Percentiles rank a stretch among this genome's conserved stretches.
Evolutionary conservation across 108 stramenopile species (phyloP).

Genomic region (Discostella stelligeroides): DNA sequence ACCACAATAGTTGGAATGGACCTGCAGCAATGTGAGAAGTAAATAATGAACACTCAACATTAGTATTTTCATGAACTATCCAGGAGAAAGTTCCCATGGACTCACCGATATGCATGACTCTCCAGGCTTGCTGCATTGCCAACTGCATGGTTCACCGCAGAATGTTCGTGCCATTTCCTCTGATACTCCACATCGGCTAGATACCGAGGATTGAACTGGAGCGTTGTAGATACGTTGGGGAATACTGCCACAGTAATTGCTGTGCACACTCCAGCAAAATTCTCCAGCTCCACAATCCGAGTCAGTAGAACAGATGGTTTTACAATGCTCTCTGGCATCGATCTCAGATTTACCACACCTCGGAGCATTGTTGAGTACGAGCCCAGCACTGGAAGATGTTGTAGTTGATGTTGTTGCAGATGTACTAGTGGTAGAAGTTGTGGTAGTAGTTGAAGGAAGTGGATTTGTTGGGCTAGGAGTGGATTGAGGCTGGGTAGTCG

Average conservation of each 20-base stretch:
- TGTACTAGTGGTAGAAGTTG: background rate
- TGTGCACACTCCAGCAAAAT: constrained; percentile 20
- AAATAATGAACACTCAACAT: background rate
- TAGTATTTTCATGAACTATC: background rate
- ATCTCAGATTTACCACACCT: constrained; percentile 32
- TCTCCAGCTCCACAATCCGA: constrained; percentile 27
- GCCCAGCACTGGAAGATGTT: background rate
- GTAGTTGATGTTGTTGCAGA: background rate
- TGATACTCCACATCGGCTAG: constrained; percentile 14
- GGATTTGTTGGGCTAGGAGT: background rate
- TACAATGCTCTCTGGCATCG: constrained; percentile 32
- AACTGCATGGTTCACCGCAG: constrained; percentile 31
- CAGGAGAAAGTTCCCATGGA: background rate
- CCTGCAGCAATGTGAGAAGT: background rate
- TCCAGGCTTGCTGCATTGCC: constrained; percentile 31
- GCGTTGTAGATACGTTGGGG: constrained; percentile 18
- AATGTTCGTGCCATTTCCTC: constrained; percentile 27
- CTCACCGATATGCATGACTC: constrained; percentile 18
- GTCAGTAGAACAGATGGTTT: constrained; percentile 17
- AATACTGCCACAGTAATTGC: constrained; percentile 33
- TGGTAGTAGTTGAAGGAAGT: background rate
- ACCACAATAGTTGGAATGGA: constrained; percentile 31
- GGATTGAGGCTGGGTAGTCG: too few relatives aligned
- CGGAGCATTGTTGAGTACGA: constrained; percentile 13
- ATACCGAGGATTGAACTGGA: constrained; percentile 16